phyloP scores from a whole-genome alignment of 148 eudicot genomes.

The Fallopia convolvulus region DNA sequence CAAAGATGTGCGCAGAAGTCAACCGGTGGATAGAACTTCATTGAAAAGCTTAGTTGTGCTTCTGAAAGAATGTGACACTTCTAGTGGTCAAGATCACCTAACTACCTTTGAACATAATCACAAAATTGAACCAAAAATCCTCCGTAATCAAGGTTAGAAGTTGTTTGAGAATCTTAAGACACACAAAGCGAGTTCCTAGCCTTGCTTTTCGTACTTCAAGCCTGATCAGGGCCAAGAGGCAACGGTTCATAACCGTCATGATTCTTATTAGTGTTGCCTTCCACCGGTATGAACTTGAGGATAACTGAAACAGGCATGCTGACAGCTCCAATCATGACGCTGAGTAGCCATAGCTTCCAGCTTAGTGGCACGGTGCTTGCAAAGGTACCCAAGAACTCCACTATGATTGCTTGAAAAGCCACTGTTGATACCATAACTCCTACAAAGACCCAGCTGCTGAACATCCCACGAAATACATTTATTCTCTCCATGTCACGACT shows the following conservation, averaged over 20 bases:
- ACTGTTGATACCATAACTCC: conserved; percentile 63
- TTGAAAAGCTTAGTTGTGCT: background rate
- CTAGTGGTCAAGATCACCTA: background rate
- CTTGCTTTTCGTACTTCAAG: conserved; percentile 20
- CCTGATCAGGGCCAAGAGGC: conserved; percentile 58
- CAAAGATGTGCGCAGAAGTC: background rate
- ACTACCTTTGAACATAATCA: background rate
- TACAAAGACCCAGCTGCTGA: conserved; percentile 73
- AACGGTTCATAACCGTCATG: conserved; percentile 65
- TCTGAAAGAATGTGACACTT: background rate
- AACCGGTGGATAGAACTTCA: background rate
- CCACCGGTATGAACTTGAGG: conserved; percentile 81
- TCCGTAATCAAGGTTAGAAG: background rate
- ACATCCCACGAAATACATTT: conserved; percentile 68
- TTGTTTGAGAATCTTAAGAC: background rate
- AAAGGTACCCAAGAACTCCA: conserved; percentile 80
- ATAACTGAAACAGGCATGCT: conserved; percentile 70
- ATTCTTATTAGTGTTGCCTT: conserved; percentile 22
- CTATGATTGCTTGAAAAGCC: conserved; percentile 68
- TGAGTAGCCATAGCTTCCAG: conserved; percentile 80
- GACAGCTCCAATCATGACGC: conserved; percentile 55
- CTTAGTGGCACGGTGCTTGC: conserved; percentile 88
- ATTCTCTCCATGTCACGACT: conserved; percentile 94
- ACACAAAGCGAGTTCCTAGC: background rate
- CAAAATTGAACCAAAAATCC: background rate